Base-by-base conservation (phyloP, 768 basidiomycete genomes). In the Neoboletus subvelutipes region DNA sequence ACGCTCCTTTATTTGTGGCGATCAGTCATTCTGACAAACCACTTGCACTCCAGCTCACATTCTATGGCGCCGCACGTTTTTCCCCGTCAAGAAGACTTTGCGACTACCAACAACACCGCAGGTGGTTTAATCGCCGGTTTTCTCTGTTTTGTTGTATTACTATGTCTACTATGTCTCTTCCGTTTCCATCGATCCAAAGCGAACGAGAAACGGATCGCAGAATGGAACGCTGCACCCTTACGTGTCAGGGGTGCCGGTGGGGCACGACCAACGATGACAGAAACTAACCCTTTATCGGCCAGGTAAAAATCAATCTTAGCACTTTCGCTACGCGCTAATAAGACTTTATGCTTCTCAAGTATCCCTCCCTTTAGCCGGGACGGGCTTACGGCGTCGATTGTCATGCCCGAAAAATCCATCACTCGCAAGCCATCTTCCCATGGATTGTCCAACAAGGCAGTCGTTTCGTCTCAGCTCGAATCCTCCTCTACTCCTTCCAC, bases 331-430 rank as follows among this genome's bases (percentile, higher is more conserved):
- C 2, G 8, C 34, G 34, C 41, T 60, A 24, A 64, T 10, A 20
- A 40, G n/a, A 18, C n/a, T 18, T n/a, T 20, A 42, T 41, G 13
- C 18, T 57, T 17, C 31, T 45, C 40, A 45, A 65, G 57, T 50
- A 48, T 46, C 55, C 56, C 60, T 57, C 50, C 29, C 68, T 82
- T 75, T 68, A 81, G 81, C 18, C 74, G 81, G 40, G 61, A 66
- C 12, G 73, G 77, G 42, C 53, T 85, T 45, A 76, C 78, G 26
- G 57, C 72, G 13, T 75, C 76, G 41, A 73, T 88, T 52, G 60
- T 82, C 26, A 74, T 88, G 55, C 88, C 88, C 11, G 75, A 77
- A 17, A 80, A 77, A 63, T 75, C 76, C 22, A 67, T 81, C 56
- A 59, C 75, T 26, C 75, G 71, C 34, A 67, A 75, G 49, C 64